Percentiles rank a stretch among this genome's conserved stretches.
These are phyloP conservation scores for Magnolia sinica DNA, from an alignment of 164 flowering plant genomes.

Conservation along the genomic window DNA sequence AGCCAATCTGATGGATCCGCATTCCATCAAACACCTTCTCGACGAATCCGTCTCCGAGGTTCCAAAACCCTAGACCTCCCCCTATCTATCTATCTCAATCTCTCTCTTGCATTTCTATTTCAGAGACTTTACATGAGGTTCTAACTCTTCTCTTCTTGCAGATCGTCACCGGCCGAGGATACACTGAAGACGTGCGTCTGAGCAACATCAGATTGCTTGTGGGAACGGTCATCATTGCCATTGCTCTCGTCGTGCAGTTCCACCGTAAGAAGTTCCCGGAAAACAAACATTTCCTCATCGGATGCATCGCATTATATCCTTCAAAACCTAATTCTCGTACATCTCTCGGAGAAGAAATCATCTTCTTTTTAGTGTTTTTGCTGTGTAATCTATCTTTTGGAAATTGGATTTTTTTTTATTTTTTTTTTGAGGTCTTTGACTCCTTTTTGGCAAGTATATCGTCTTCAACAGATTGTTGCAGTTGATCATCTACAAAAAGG, in stretches of 20 bases:
- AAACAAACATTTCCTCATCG: conserved; percentile 68
- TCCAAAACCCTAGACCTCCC: conserved; percentile 4
- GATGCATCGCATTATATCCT: conserved; percentile 89
- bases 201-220: conserved; percentile 71
- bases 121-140: background rate
- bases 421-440: conserved; percentile 42
- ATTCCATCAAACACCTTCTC: conserved; percentile 82
- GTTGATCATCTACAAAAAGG: conserved; percentile 70
- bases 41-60: conserved; percentile 92
- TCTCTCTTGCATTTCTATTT: background rate
- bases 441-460: conserved; percentile 53
- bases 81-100: background rate
- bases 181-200: conserved; percentile 71
- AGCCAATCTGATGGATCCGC: conserved; percentile 76
- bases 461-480: conserved; percentile 64
- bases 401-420: background rate
- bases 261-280: conserved; percentile 90
- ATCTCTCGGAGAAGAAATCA: background rate
- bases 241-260: conserved; percentile 87
- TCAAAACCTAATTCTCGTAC: conserved; percentile 2
- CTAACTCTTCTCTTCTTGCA: conserved; percentile 16
- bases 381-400: conserved; percentile 21
- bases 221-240: conserved; percentile 59
- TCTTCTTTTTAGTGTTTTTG: background rate
- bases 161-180: conserved; percentile 76